Evolutionary conservation across 2,329 filamentous ascomycete genomes (phyloP).

Genomic region (Gremmenia infestans): DNA sequence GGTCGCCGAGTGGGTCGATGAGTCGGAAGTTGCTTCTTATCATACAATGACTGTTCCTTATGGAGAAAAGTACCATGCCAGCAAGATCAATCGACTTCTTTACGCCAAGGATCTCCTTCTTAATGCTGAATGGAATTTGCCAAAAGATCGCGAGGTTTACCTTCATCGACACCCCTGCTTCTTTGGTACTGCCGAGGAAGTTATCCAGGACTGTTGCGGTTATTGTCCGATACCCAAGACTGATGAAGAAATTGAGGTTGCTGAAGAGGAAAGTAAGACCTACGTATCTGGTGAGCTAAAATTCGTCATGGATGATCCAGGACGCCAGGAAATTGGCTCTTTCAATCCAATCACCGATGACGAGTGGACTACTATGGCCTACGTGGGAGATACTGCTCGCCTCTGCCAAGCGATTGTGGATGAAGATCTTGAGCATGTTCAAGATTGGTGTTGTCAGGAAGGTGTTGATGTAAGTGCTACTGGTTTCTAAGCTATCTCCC

Average conservation of each 20-base stretch:
- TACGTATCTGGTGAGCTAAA: constrained; percentile 70
- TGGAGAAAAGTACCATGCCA: constrained; percentile 55
- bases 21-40: constrained; percentile 73
- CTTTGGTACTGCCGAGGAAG: constrained; percentile 69
- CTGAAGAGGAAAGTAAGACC: constrained; percentile 66
- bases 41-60: constrained; percentile 72
- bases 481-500: background rate
- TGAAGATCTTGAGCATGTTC: constrained; percentile 62
- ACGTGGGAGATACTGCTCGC: constrained; percentile 71
- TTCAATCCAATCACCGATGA: constrained; percentile 79
- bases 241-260: constrained; percentile 64
- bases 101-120: constrained; percentile 78
- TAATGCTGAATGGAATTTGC: constrained; percentile 82
- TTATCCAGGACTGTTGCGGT: constrained; percentile 78
- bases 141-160: constrained; percentile 68
- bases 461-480: constrained; percentile 47
- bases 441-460: constrained; percentile 64
- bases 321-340: constrained; percentile 64
- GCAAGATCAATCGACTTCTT: constrained; percentile 74
- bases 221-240: constrained; percentile 67
- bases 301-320: constrained; percentile 78
- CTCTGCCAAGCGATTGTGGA: constrained; percentile 81
- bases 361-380: constrained; percentile 90
- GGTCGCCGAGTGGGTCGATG: constrained; percentile 74
- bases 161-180: constrained; percentile 83